These are phyloP conservation scores for Lipomyces spencermartinsiae DNA, from an alignment of 805 yeast species.

Conservation along the genomic window DNA sequence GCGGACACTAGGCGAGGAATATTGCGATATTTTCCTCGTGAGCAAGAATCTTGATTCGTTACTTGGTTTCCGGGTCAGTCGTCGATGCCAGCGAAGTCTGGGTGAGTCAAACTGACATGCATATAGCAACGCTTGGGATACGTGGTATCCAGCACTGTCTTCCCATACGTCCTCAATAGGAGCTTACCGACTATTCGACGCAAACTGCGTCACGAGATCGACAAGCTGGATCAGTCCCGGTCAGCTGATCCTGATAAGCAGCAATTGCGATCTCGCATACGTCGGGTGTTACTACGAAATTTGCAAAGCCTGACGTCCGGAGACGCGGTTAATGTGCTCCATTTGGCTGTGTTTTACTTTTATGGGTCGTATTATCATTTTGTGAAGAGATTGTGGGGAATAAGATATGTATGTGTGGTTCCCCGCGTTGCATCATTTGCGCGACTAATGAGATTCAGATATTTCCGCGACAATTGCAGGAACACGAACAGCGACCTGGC, in stretches of 20 bases:
- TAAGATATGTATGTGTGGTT: conserved; percentile 63
- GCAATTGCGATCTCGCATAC: conserved; percentile 4
- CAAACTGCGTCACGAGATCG: conserved; percentile 38
- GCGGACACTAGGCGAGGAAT: conserved; percentile 92
- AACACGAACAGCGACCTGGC: conserved; percentile 52
- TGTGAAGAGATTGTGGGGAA: conserved; percentile 76
- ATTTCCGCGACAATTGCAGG: conserved; percentile 47
- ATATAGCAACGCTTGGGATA: conserved; percentile 59
- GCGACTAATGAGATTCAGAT: conserved; percentile 30
- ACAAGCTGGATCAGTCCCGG: conserved; percentile 3
- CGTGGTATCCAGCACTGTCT: conserved; percentile 62
- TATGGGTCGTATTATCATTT: conserved; percentile 81
- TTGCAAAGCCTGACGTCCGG: conserved; percentile 29
- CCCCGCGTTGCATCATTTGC: no score
- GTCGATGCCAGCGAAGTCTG: neutral
- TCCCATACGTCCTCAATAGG: conserved; percentile 59
- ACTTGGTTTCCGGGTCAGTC: conserved; percentile 7
- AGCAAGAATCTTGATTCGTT: neutral
- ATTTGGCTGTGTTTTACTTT: conserved; percentile 82
- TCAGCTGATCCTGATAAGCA: neutral
- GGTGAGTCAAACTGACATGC: neutral
- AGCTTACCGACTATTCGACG: conserved; percentile 35
- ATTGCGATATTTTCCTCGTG: conserved; percentile 79
- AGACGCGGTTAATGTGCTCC: conserved; percentile 62
- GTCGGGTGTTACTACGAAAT: conserved; percentile 24